Conservation (phyloP, 1,284 basidiomycete genomes). For the Dichomitus squalens region DNA sequence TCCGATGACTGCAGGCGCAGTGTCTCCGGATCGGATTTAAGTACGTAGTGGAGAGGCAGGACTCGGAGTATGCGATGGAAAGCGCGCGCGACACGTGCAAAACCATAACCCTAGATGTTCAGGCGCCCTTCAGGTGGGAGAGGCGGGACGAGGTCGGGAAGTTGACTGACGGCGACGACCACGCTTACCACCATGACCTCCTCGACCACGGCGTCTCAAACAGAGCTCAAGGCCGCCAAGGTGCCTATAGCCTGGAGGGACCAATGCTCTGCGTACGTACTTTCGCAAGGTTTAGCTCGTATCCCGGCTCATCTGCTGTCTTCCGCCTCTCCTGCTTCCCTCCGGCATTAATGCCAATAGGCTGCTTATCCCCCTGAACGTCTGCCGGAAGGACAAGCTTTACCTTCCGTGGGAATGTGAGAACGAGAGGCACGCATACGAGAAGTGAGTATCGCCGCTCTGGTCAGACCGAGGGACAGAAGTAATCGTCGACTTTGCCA, state of each 20-base stretch:
- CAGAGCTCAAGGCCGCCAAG: slow-evolving; percentile 76
- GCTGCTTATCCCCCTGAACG: slow-evolving; percentile 83
- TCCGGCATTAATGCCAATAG: slow-evolving; percentile 42
- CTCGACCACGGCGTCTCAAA: slow-evolving; percentile 79
- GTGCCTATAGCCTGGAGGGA: slow-evolving; percentile 89
- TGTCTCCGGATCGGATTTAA: neutral
- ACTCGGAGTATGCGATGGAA: neutral
- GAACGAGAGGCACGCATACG: slow-evolving; percentile 75
- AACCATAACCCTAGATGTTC: slow-evolving; percentile 6
- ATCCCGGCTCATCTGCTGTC: neutral
- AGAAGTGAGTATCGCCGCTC: slow-evolving; percentile 59
- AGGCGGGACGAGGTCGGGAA: neutral
- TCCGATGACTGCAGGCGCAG: neutral
- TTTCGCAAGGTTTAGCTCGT: neutral
- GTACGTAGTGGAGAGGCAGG: neutral
- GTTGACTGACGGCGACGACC: neutral
- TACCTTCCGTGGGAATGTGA: slow-evolving; percentile 87
- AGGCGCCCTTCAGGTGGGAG: neutral
- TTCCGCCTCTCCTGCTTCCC: neutral
- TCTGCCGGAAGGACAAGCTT: slow-evolving; percentile 71
- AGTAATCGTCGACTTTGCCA: neutral
- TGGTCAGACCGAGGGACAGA: neutral
- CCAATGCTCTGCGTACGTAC: slow-evolving; percentile 86
- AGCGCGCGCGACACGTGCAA: neutral
- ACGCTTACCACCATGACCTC: slow-evolving; percentile 54